Conservation (phyloP, 2,329 filamentous ascomycete species). For the Sporothrix pseudoabietina region DNA sequence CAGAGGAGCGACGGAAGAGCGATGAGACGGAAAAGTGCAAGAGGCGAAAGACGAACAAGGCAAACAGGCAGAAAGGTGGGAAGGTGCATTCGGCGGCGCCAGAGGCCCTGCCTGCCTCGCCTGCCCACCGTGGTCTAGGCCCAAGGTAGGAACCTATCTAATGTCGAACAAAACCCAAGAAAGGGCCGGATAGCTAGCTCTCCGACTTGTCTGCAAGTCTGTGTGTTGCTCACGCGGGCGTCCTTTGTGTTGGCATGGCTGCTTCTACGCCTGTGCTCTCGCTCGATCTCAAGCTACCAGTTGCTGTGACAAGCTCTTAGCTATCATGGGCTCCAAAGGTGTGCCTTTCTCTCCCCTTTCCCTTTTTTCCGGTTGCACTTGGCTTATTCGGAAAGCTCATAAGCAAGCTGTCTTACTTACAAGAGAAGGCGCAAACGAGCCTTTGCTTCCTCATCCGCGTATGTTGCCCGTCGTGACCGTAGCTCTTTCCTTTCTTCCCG, state of each 20-base stretch:
- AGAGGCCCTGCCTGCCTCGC: neutral
- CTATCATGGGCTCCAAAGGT: conserved; percentile 3
- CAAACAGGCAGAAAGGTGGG: neutral
- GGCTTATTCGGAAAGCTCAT: neutral
- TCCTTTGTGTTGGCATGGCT: conserved; percentile 9
- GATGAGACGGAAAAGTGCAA: conserved; percentile 14
- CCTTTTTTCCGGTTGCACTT: neutral
- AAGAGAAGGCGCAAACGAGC: conserved; percentile 11
- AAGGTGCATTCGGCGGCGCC: neutral
- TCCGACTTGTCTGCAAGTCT: neutral
- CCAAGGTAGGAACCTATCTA: conserved; percentile 8
- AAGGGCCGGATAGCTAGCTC: neutral
- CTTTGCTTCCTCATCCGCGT: neutral
- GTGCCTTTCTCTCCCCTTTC: neutral
- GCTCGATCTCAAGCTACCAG: neutral
- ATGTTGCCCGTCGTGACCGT: neutral
- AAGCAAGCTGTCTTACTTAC: conserved; percentile 10
- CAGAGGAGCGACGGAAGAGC: neutral
- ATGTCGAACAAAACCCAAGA: neutral
- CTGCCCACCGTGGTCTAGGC: conserved; percentile 17
- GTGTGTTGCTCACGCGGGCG: conserved; percentile 18
- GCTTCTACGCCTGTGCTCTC: neutral
- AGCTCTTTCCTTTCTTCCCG: neutral
- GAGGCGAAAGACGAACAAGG: conserved; percentile 15
- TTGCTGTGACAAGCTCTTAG: neutral